phyloP scores from a whole-genome alignment of 768 basidiomycete genomes.

The Hericium coralloides region DNA sequence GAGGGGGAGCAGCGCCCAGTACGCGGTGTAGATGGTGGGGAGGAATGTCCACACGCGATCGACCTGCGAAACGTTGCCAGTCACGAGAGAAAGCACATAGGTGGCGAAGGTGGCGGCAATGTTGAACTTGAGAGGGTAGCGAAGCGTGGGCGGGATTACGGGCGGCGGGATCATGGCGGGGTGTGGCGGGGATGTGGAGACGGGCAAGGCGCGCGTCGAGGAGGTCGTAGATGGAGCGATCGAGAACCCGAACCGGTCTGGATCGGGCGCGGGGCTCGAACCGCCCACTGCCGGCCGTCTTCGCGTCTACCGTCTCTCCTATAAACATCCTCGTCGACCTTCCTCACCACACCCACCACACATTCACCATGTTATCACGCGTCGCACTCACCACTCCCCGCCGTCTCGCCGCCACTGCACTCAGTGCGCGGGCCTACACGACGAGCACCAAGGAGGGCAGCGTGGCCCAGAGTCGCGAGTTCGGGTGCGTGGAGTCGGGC shows the following conservation, averaged over 20 bases:
- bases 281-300: not conserved
- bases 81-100: conserved; percentile 56
- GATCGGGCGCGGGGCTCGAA: not conserved
- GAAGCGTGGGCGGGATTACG: conserved; percentile 5
- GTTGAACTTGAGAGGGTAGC: conserved; percentile 61
- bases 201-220: conserved; percentile 38
- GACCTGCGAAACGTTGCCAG: conserved; percentile 79
- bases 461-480: conserved; percentile 53
- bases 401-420: conserved; percentile 30
- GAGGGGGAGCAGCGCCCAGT: conserved; percentile 71
- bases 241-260: not conserved
- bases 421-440: conserved; percentile 24
- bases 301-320: not conserved
- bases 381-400: conserved; percentile 32
- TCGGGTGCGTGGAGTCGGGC: conserved; percentile 36
- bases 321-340: not conserved
- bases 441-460: conserved; percentile 42
- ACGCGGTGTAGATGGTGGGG: conserved; percentile 75
- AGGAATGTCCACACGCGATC: conserved; percentile 72
- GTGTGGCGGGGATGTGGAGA: conserved; percentile 46
- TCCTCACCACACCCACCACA: not conserved
- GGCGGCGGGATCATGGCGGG: too few species aligned
- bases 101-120: conserved; percentile 34
- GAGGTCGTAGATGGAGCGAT: not conserved
- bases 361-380: not conserved